Base-by-base conservation (phyloP, 441 rosid genomes). In the Manihot esculenta region DNA sequence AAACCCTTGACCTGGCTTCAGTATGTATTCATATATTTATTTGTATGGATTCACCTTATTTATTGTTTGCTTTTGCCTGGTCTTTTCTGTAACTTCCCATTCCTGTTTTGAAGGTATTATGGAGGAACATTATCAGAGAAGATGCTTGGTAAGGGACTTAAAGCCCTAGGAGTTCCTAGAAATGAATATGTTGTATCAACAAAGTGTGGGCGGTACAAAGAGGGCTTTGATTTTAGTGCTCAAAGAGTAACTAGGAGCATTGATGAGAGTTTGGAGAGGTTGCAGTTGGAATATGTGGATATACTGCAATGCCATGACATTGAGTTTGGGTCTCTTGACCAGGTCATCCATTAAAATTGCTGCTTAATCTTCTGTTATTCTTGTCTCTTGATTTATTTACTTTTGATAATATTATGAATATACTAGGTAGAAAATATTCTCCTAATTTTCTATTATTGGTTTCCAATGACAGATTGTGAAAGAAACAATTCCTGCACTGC, bases 401-500 rank as follows among this genome's bases (percentile, higher is more conserved):
- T 17, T n/a, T 20, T 12, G 33, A 6, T 21, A 8, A 35, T 7
- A 33, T 26, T 45, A 44, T 13, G n/a, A 3, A 23, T 54, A 44
- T 24, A 41, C 9, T 17, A 45, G 59, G 2, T 57, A 50, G 21
- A 54, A 64, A 20, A 33, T 26, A 15, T 14, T 62, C 65, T 24
- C 55, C 27, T 58, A 55, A 38, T 47, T 71, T 51, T 18, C 51
- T 21, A 48, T 12, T 47, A 24, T 74, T 72, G 71, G 21, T 79
- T n/a, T 76, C 62, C 65, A 56, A 15, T 80, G 60, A 64, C 81
- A 95, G 97, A 79, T 91, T 59, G 90, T 93, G 74, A 89, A 73
- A 21, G 99, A 95, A 88, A 95, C 99, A 0, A 87, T 95, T 75
- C 99, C 99, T 27, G 88, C 98, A 3, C 93, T 95, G 6, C 88